Evolutionary conservation across 2,329 filamentous ascomycete species (phyloP).

Genomic region (Penicillium sp.): DNA sequence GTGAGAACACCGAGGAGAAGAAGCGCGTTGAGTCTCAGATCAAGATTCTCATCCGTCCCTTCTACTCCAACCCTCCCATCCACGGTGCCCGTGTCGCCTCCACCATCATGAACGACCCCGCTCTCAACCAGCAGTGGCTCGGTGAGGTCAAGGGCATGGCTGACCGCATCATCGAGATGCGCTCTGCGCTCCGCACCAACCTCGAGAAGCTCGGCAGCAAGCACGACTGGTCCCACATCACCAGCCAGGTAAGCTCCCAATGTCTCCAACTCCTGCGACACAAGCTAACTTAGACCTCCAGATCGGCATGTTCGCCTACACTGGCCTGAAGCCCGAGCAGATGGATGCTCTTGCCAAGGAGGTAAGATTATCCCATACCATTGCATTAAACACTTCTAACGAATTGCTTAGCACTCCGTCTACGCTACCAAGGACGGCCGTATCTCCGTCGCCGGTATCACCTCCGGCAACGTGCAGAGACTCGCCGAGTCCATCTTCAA

Average conservation of each 20-base stretch:
- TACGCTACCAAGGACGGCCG: constrained; percentile 82
- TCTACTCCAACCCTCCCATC: constrained; percentile 98
- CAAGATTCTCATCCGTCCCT: constrained; percentile 94
- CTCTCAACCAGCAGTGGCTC: constrained; percentile 91
- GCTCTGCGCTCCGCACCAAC: constrained; percentile 88
- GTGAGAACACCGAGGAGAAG: constrained; percentile 83
- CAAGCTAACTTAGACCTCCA: constrained; percentile 26
- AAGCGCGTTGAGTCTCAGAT: constrained; percentile 95
- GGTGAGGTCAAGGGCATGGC: constrained; percentile 98
- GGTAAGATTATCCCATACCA: constrained; percentile 43
- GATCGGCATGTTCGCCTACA: constrained; percentile 99
- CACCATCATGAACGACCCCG: constrained; percentile 83
- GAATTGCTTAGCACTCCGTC: constrained; percentile 71
- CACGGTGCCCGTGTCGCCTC: constrained; percentile 94
- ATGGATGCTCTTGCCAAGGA: constrained; percentile 92
- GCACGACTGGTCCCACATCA: constrained; percentile 99
- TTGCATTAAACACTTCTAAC: constrained; percentile 11
- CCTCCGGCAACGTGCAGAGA: constrained; percentile 51
- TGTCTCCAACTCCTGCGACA: not conserved
- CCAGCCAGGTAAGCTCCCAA: constrained; percentile 63
- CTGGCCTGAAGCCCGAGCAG: constrained; percentile 84
- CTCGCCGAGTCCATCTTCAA: constrained; percentile 55
- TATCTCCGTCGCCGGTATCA: constrained; percentile 55
- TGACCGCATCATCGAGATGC: constrained; percentile 98
- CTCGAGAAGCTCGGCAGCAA: constrained; percentile 92